phyloP scores from a whole-genome alignment of 352 stramenopile species.

The Pythium folliculosum region DNA sequence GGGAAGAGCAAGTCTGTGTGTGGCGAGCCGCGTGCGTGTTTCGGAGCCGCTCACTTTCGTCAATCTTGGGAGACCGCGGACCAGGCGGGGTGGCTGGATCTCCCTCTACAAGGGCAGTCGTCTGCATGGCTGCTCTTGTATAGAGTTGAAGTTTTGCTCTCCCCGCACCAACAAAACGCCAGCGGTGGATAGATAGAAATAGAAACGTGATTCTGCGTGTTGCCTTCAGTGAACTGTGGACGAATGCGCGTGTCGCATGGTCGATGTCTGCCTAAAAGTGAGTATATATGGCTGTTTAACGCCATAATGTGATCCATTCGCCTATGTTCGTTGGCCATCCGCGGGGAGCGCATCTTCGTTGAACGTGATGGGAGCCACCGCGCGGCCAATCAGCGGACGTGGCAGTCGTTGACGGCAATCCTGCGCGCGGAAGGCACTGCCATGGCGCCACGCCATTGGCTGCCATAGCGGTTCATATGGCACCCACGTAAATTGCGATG shows the following conservation, averaged over 20 bases:
- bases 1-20: neutral
- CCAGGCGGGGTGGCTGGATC: neutral
- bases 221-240: conserved; percentile 19
- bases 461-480: neutral
- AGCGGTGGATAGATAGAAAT: conserved; percentile 16
- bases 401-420: conserved; percentile 4
- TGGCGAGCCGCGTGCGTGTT: conserved; percentile 1
- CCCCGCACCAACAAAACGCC: neutral
- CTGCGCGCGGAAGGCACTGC: neutral
- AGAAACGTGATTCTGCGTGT: conserved; percentile 26
- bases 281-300: neutral
- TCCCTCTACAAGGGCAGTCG: conserved; percentile 25
- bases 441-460: neutral
- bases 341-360: conserved; percentile 12
- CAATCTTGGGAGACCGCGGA: conserved; percentile 2
- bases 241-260: conserved; percentile 24
- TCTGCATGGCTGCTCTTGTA: conserved; percentile 28
- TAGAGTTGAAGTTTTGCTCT: conserved; percentile 31
- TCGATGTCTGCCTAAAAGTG: neutral
- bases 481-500: neutral
- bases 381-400: conserved; percentile 2
- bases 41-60: conserved; percentile 14
- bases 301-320: conserved; percentile 3
- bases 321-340: conserved; percentile 3
- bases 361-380: neutral